Base-by-base conservation (phyloP, 768 basidiomycete species). In the Tephrocybe rancida region DNA sequence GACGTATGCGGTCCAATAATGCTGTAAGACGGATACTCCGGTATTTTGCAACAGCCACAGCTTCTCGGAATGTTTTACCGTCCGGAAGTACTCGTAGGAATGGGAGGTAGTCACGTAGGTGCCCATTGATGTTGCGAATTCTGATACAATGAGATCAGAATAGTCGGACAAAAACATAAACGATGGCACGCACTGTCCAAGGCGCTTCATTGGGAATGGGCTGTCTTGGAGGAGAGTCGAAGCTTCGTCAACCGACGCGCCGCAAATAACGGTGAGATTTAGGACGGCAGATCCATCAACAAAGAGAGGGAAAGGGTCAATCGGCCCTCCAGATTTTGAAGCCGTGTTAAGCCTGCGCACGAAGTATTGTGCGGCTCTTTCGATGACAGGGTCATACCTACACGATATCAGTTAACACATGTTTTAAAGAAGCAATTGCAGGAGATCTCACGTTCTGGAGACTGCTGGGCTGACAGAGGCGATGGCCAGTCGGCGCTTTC, bases 151-250 rank as follows among this genome's bases (percentile, higher is more conserved):
- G 6, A 52, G 27, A 18, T 48, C 7, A 26, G 11, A 11, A 25
- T 5, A 22, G 6, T 41, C 5, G 18, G 32, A 19, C 2, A 37
- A 13, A 13, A 26, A 11, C n/a, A 29, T 3, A 24, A 24, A 13
- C 21, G 13, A 11, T 25, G 38, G 21, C 21, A 56, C 59, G 21
- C 14, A 60, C 59, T 60, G 59, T 47, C 55, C 59, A 34, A 60
- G 55, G 3, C 56, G 56, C 49, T 57, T 60, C 59, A 60, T 60
- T n/a, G 59, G 56, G 39, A 47, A 57, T 8, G 56, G 59, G 10
- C 43, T 54, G 18, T 60, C 59, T 24, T 51, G 45, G 32, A 60
- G 45, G 16, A 60, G 45, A 21, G 25, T 27, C 1, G 42, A 53
- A 26, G 59, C 53, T 54, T 60, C 51, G 1, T 54, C 43, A 27